Evolutionary conservation across 768 basidiomycete species (phyloP), one percentile per base, ranked within the genome.

Genomic region (Lentinula aciculospora): DNA sequence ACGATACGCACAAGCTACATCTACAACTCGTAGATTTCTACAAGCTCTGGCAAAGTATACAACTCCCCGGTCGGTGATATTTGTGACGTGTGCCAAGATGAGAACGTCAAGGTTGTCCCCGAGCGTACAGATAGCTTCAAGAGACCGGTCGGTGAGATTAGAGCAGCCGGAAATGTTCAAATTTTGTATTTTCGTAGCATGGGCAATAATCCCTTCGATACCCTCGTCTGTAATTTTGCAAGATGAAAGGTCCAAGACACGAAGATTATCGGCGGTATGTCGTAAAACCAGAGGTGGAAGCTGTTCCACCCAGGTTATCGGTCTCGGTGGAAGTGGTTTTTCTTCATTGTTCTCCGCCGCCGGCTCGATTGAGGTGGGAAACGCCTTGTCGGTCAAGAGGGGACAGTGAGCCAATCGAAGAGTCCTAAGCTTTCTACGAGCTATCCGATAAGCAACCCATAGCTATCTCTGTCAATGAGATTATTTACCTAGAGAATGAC

Each of bases 81-180:
- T 86, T 56, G 76, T 72, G 60, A 92, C 83, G 67, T 94, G 92
- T 4, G 89, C 89, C 40, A 97, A 74, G 68, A 89, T 85, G 17
- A 98, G 72, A 61, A 85, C 82, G 64, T 92, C 90, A 58, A 98
- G 72, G 65, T 89, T 78, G 64, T 83, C 83, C 13, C 89, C 86
- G 28, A 97, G 79, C 68, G 74, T 78, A 64, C 81, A 82, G 34
- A 97, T 81, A 64, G 80, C 83, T 60, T 81, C 79, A 56, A 95
- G 69, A 0, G 85, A 78, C 59, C 71, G 74, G 72, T 95, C 88
- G 15, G 91, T 93, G 65, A 98, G 76, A 58, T 75, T 66, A 31
- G 76, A 70, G 71, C 94, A 98, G 36, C 92, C 89, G 17, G 91
- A 84, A 50, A 97, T 71, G 55, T 84, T 83, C 60, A 96, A 69